Percentiles rank a stretch among this genome's conserved stretches.
phyloP scores from a whole-genome alignment of 2,329 filamentous ascomycete genomes.

The Fusarium pilosicola region DNA sequence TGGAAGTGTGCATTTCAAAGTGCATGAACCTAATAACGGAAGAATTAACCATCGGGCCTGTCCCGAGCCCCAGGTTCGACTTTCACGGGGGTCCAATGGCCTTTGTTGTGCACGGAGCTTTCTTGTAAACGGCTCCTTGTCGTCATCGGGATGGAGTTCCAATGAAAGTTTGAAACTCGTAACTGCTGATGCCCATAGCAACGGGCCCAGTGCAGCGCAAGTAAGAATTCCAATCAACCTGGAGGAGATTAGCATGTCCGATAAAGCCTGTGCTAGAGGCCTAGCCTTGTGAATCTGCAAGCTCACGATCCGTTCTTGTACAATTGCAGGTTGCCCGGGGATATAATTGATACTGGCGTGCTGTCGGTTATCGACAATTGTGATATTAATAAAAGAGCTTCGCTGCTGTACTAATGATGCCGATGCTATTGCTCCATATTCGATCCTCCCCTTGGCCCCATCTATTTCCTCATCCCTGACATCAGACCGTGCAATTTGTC shows the following conservation, averaged over 20 bases:
- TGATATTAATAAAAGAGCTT: slow-evolving; percentile 25
- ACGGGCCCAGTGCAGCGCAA: slow-evolving; percentile 9
- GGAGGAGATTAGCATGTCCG: slow-evolving; percentile 35
- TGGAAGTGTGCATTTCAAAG: not conserved
- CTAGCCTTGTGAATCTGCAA: slow-evolving; percentile 2
- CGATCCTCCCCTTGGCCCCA: slow-evolving; percentile 3
- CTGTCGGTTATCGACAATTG: not conserved
- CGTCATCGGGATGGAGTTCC: slow-evolving; percentile 19
- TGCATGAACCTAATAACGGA: slow-evolving; percentile 30
- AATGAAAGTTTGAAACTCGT: slow-evolving; percentile 26
- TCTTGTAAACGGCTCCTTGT: not conserved
- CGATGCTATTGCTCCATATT: not conserved
- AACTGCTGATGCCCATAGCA: slow-evolving; percentile 23
- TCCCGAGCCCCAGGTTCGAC: not conserved
- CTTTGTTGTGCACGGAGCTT: slow-evolving; percentile 8
- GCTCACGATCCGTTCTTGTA: slow-evolving; percentile 14
- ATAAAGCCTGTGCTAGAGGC: slow-evolving; percentile 1
- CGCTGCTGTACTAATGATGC: not conserved
- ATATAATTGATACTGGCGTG: slow-evolving; percentile 34
- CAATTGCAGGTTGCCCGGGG: slow-evolving; percentile 38
- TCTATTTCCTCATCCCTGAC: slow-evolving; percentile 19
- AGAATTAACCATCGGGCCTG: slow-evolving; percentile 12
- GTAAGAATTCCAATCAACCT: slow-evolving; percentile 40
- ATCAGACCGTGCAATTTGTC: slow-evolving; percentile 6
- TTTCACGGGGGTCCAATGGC: not conserved